Evolutionary conservation across 331 rosid species (phyloP).

Genomic region (Pyrus hybrid): DNA sequence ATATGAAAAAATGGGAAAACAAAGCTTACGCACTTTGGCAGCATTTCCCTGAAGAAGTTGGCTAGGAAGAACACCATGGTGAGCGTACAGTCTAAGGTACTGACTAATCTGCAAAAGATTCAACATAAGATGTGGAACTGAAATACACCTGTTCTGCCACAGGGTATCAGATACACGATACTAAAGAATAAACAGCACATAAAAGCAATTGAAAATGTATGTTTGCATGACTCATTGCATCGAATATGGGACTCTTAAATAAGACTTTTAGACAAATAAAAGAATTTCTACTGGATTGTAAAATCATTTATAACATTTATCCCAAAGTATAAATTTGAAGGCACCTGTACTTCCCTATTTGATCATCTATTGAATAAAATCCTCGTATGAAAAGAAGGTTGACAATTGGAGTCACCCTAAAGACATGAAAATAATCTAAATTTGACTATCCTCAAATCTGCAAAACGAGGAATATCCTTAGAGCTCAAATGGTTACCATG

Average conservation of each 20-base stretch:
- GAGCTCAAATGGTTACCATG: too few relatives aligned
- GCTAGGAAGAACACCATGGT: slow-evolving; percentile 71
- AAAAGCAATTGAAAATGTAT: background rate
- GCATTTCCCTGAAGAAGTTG: slow-evolving; percentile 69
- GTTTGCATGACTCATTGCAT: background rate
- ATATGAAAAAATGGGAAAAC: background rate
- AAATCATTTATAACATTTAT: background rate
- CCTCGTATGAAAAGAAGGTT: background rate
- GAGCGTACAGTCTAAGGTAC: slow-evolving; percentile 61
- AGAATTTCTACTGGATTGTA: background rate
- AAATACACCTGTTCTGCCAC: background rate
- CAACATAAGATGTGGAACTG: background rate
- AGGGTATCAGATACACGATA: background rate
- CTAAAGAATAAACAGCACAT: background rate
- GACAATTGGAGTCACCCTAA: background rate
- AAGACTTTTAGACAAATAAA: background rate
- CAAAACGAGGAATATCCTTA: background rate
- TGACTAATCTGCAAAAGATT: slow-evolving; percentile 61
- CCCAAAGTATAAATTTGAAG: background rate
- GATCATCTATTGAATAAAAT: background rate
- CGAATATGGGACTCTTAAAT: background rate
- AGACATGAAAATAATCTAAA: background rate
- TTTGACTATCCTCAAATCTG: background rate
- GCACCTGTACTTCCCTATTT: background rate
- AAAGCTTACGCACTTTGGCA: slow-evolving; percentile 49